A percentile compares a stretch with the other conserved stretches of the same genome.
These are phyloP conservation scores for barrel medic (Medicago truncatula) DNA, from an alignment of 306 rosid genomes.

Conservation along the genomic window MtrunA17r5.0-ANR NC_053048.1:35360001-35360500, in stretches of 20 bases:
- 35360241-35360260: slow-evolving; percentile 68
- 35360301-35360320: slow-evolving; percentile 33
- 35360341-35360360: background rate
- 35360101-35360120: slow-evolving; percentile 13
- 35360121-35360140: slow-evolving; percentile 40
- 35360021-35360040: slow-evolving; percentile 5
- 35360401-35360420: background rate
- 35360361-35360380: background rate
- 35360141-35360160: slow-evolving; percentile 42
- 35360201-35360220: slow-evolving; percentile 33
- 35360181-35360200: slow-evolving; percentile 53
- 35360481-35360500: background rate
- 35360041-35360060: slow-evolving; percentile 21
- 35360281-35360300: slow-evolving; percentile 43
- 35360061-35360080: slow-evolving; percentile 22
- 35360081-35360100: slow-evolving; percentile 14
- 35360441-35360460: background rate
- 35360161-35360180: slow-evolving; percentile 46
- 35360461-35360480: background rate
- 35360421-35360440: background rate
- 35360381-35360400: too few relatives aligned
- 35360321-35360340: slow-evolving; percentile 24
- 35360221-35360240: slow-evolving; percentile 46
- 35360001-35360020: slow-evolving; percentile 17
- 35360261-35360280: slow-evolving; percentile 94